These are phyloP conservation scores for Carex kokanica DNA, from an alignment of 176 grass and related monocot genomes.

Conservation along the genomic window DNA sequence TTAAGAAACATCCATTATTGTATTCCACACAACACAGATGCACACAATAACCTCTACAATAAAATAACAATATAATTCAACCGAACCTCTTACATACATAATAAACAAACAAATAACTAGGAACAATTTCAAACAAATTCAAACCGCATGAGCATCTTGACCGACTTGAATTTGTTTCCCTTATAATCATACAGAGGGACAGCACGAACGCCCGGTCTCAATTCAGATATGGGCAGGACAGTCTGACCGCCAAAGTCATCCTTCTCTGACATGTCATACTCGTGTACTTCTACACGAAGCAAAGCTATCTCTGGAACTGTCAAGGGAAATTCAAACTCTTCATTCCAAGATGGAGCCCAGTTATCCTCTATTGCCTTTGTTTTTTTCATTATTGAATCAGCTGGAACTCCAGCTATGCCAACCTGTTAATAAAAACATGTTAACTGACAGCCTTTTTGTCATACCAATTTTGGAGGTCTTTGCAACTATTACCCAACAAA, in stretches of 20 bases:
- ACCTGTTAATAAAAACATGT: slow-evolving; percentile 40
- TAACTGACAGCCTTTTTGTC: not conserved
- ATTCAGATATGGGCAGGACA: slow-evolving; percentile 66
- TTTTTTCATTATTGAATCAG: slow-evolving; percentile 71
- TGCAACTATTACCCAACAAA: not conserved
- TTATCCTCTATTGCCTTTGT: slow-evolving; percentile 83
- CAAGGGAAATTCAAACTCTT: slow-evolving; percentile 63
- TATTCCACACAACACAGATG: slow-evolving; percentile 1
- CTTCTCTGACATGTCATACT: slow-evolving; percentile 97
- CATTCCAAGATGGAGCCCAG: slow-evolving; percentile 76
- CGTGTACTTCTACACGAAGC: slow-evolving; percentile 79
- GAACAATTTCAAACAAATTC: slow-evolving; percentile 39
- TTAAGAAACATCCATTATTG: not conserved
- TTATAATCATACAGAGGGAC: slow-evolving; percentile 62
- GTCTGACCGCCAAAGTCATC: slow-evolving; percentile 89
- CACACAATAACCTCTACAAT: not conserved
- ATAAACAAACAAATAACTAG: not conserved
- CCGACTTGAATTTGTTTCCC: slow-evolving; percentile 49
- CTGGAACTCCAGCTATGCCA: slow-evolving; percentile 72
- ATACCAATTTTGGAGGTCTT: not conserved
- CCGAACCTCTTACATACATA: not conserved
- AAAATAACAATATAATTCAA: slow-evolving; percentile 13
- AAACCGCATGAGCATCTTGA: slow-evolving; percentile 84
- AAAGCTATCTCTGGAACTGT: slow-evolving; percentile 72
- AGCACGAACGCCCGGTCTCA: slow-evolving; percentile 67